Evolutionary conservation across 139 green algal genomes (phyloP).

Genomic region (Edaphochlamys debaryana): DNA sequence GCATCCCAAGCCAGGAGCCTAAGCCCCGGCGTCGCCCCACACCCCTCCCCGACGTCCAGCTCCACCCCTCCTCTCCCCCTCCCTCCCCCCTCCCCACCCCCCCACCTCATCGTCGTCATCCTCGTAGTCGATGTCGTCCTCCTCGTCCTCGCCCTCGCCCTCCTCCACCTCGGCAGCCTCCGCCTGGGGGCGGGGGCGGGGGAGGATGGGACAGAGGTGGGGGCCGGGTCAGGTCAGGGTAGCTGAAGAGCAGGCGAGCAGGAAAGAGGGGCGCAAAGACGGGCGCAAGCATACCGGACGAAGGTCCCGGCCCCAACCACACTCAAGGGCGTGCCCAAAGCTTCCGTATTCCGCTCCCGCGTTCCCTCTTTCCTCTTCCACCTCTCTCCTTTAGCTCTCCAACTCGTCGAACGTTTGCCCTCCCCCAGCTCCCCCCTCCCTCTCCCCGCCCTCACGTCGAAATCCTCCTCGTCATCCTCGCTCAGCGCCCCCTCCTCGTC

Average conservation of each 20-base stretch:
- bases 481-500: slow-evolving; percentile 31
- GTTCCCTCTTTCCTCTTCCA: neutral
- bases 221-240: neutral
- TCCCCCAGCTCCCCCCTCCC: neutral
- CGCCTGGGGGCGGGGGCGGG: neutral
- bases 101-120: slow-evolving; percentile 33
- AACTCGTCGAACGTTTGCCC: too few relatives aligned
- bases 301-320: neutral
- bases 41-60: too few relatives aligned
- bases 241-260: too few relatives aligned
- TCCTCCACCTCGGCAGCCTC: slow-evolving; percentile 3
- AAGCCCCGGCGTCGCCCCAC: too few relatives aligned
- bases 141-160: slow-evolving; percentile 11
- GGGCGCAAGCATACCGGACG: too few relatives aligned
- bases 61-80: too few relatives aligned
- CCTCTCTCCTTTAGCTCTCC: too few relatives aligned
- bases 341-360: neutral
- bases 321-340: neutral
- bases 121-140: slow-evolving; percentile 13
- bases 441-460: neutral
- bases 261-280: neutral
- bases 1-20: too few relatives aligned
- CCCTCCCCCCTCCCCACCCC: too few relatives aligned
- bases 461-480: slow-evolving; percentile 51
- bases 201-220: neutral